Evolutionary conservation across 2,329 filamentous ascomycete species (phyloP).

Genomic region (Didymella keratinophila): DNA sequence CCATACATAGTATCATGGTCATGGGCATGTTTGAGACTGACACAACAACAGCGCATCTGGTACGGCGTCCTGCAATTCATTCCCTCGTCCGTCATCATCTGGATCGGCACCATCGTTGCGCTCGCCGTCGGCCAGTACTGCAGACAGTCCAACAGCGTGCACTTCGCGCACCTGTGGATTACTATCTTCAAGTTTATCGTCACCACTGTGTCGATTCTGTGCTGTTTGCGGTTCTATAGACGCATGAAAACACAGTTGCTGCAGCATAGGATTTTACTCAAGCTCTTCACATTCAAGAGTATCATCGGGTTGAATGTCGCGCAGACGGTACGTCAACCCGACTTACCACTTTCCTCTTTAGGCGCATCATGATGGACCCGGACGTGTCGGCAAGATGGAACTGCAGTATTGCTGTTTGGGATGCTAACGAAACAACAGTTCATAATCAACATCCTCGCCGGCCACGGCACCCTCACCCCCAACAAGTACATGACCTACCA

Average conservation of each 20-base stretch:
- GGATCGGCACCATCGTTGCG: slow-evolving; percentile 36
- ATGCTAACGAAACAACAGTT: slow-evolving; percentile 25
- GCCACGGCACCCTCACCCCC: slow-evolving; percentile 31
- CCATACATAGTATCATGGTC: too few relatives aligned
- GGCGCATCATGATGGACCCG: too few relatives aligned
- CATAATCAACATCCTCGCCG: slow-evolving; percentile 41
- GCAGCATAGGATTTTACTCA: slow-evolving; percentile 39
- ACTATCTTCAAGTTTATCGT: slow-evolving; percentile 31
- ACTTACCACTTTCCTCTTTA: not conserved
- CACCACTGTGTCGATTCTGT: slow-evolving; percentile 33
- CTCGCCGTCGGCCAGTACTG: slow-evolving; percentile 41
- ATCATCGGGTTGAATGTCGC: slow-evolving; percentile 42
- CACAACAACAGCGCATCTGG: slow-evolving; percentile 34
- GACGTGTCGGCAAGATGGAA: too few relatives aligned
- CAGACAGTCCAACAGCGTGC: slow-evolving; percentile 36
- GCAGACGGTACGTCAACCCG: slow-evolving; percentile 35
- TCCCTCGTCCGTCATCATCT: slow-evolving; percentile 38
- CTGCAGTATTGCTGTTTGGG: too few relatives aligned
- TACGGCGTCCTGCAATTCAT: slow-evolving; percentile 46
- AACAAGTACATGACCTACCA: slow-evolving; percentile 41
- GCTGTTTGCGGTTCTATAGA: slow-evolving; percentile 37
- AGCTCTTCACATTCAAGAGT: slow-evolving; percentile 44
- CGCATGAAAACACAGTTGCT: slow-evolving; percentile 30
- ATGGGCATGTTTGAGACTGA: not conserved
- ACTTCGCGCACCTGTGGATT: slow-evolving; percentile 46